Evolutionary conservation across 1,284 basidiomycete genomes (phyloP).

Genomic region (Boletellus deceptivus): DNA sequence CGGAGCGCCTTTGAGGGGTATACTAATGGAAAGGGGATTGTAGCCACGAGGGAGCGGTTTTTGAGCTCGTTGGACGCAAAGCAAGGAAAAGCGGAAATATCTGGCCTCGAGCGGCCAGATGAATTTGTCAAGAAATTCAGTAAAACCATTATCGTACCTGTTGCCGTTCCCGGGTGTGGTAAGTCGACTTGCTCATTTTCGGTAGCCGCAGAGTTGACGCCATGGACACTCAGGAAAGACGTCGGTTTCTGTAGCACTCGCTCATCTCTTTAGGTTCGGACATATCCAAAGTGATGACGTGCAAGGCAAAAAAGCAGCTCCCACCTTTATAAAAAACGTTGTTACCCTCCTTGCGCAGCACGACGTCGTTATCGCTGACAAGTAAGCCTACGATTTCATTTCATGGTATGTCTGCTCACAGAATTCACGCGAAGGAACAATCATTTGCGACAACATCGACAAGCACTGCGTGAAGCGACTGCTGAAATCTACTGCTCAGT

Average conservation of each 20-base stretch:
- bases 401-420: neutral
- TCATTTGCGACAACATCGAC: slow-evolving; percentile 77
- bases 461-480: slow-evolving; percentile 58
- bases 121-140: slow-evolving; percentile 41
- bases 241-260: slow-evolving; percentile 75
- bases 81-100: slow-evolving; percentile 40
- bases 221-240: slow-evolving; percentile 75
- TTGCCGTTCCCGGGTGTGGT: slow-evolving; percentile 94
- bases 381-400: slow-evolving; percentile 45
- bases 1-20: slow-evolving; percentile 65
- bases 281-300: slow-evolving; percentile 96
- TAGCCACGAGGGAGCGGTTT: slow-evolving; percentile 81
- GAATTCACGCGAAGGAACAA: slow-evolving; percentile 66
- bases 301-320: slow-evolving; percentile 73
- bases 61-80: slow-evolving; percentile 63
- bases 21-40: slow-evolving; percentile 76
- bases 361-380: slow-evolving; percentile 87
- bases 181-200: slow-evolving; percentile 29
- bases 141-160: slow-evolving; percentile 86
- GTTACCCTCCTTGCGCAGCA: slow-evolving; percentile 56
- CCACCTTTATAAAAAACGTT: slow-evolving; percentile 79
- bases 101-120: slow-evolving; percentile 20
- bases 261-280: slow-evolving; percentile 76
- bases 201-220: slow-evolving; percentile 1
- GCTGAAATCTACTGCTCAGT: slow-evolving; percentile 47